Percentiles rank a stretch among this genome's conserved stretches.
Evolutionary conservation across 805 yeast species (phyloP).

Genomic region (Metschnikowia picachoensis): DNA sequence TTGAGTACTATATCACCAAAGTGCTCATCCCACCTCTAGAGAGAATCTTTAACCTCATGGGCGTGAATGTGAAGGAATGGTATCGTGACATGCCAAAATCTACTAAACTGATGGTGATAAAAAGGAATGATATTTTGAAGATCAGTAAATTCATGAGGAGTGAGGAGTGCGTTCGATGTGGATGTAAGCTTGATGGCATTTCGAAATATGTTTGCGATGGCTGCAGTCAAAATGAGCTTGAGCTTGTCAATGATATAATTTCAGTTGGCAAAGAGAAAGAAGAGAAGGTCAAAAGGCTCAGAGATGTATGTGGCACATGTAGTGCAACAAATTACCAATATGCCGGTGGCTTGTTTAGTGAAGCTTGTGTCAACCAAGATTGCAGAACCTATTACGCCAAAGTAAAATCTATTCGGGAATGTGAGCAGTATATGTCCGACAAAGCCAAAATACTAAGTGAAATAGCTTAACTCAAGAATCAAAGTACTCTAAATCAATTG

Average conservation of each 20-base stretch:
- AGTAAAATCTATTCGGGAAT: slow-evolving; percentile 31
- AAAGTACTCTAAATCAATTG: too few relatives aligned
- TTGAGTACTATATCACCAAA: slow-evolving; percentile 80
- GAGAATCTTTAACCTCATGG: slow-evolving; percentile 74
- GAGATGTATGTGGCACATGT: slow-evolving; percentile 22
- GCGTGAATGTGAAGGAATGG: slow-evolving; percentile 80
- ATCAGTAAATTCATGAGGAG: slow-evolving; percentile 11
- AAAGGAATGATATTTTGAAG: slow-evolving; percentile 10
- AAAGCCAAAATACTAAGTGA: slow-evolving; percentile 1
- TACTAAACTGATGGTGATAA: slow-evolving; percentile 10
- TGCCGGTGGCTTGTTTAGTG: slow-evolving; percentile 10
- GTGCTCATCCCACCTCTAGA: slow-evolving; percentile 88
- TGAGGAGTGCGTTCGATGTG: slow-evolving; percentile 14
- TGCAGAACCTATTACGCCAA: slow-evolving; percentile 61
- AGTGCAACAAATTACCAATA: slow-evolving; percentile 16
- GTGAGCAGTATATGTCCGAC: slow-evolving; percentile 10
- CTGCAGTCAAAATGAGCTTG: slow-evolving; percentile 30
- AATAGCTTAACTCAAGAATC: too few relatives aligned
- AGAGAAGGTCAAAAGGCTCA: slow-evolving; percentile 9
- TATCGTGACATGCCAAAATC: slow-evolving; percentile 58
- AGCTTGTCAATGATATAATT: slow-evolving; percentile 30
- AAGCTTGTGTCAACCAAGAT: slow-evolving; percentile 55
- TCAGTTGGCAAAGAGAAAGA: slow-evolving; percentile 18
- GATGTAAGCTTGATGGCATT: slow-evolving; percentile 6
- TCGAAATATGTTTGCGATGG: slow-evolving; percentile 17